Evolutionary conservation across 352 stramenopile genomes (phyloP).

Genomic region (Phytophthora rubi): DNA sequence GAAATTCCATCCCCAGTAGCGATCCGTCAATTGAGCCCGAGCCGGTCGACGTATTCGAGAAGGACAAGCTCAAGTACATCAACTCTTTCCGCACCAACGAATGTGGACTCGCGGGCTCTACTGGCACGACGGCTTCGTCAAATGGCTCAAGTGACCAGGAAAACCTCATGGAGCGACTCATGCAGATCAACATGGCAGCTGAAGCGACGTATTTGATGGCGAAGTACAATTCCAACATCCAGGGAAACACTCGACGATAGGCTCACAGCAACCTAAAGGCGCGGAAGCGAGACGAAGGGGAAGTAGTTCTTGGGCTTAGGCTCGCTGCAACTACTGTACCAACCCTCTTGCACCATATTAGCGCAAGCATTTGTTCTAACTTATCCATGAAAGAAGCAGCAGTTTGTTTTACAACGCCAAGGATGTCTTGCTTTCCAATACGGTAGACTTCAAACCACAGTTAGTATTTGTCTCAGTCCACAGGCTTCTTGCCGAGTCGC

Average conservation of each 20-base stretch:
- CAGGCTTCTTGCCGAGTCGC: constrained; percentile 51
- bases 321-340: background rate
- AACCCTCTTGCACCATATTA: constrained; percentile 7
- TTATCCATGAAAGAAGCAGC: constrained; percentile 5
- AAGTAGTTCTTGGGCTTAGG: background rate
- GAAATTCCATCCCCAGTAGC: constrained; percentile 29
- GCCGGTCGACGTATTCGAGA: constrained; percentile 48
- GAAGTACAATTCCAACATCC: constrained; percentile 71
- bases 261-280: background rate
- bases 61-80: constrained; percentile 74
- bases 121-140: constrained; percentile 14
- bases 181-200: constrained; percentile 71
- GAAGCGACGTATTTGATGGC: constrained; percentile 75
- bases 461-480: background rate
- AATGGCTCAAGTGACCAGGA: constrained; percentile 41
- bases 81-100: constrained; percentile 56
- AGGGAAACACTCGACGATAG: constrained; percentile 34
- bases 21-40: constrained; percentile 31
- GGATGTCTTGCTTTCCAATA: no score
- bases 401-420: background rate
- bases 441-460: background rate
- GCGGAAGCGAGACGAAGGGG: background rate
- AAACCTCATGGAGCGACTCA: constrained; percentile 63
- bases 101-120: constrained; percentile 5
- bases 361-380: constrained; percentile 15